Conservation (phyloP, 805 yeast genomes). For the Sungouiella thailandica region DNA sequence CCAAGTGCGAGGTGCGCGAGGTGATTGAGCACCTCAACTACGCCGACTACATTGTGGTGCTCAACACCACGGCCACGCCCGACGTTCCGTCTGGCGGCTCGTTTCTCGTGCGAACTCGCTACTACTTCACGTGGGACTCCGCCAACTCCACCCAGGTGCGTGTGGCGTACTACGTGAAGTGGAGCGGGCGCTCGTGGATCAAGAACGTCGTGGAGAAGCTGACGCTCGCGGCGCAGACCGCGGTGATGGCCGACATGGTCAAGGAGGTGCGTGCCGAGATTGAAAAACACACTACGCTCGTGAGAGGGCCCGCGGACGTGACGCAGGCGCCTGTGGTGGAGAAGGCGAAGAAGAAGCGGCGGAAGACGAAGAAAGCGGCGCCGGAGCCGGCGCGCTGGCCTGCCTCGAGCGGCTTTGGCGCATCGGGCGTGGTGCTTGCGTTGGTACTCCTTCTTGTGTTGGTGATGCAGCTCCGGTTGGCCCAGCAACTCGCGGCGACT, state of each 20-base stretch:
- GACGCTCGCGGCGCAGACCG: constrained; percentile 66
- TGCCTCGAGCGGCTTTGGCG: neutral
- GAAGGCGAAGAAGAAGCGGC: constrained; percentile 1
- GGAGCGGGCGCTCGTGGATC: constrained; percentile 87
- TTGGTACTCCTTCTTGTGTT: constrained; percentile 1
- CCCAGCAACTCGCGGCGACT: constrained; percentile 1
- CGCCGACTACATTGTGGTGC: constrained; percentile 42
- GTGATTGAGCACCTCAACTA: constrained; percentile 49
- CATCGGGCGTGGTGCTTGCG: neutral
- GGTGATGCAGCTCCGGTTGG: constrained; percentile 5
- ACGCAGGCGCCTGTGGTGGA: neutral
- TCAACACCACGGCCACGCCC: constrained; percentile 62
- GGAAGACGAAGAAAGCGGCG: neutral
- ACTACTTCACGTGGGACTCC: constrained; percentile 69
- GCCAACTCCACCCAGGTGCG: constrained; percentile 54
- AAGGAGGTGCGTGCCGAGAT: constrained; percentile 42
- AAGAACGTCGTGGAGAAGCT: constrained; percentile 73
- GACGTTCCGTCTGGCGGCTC: constrained; percentile 85
- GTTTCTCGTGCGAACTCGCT: constrained; percentile 71
- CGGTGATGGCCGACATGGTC: constrained; percentile 49
- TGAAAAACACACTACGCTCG: constrained; percentile 6
- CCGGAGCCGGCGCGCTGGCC: neutral
- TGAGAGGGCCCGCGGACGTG: neutral
- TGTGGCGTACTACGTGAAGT: constrained; percentile 72
- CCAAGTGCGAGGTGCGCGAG: constrained; percentile 61